Conservation (phyloP, 225 moss, liverwort and hornwort genomes). For the Polytrichum commune region DNA sequence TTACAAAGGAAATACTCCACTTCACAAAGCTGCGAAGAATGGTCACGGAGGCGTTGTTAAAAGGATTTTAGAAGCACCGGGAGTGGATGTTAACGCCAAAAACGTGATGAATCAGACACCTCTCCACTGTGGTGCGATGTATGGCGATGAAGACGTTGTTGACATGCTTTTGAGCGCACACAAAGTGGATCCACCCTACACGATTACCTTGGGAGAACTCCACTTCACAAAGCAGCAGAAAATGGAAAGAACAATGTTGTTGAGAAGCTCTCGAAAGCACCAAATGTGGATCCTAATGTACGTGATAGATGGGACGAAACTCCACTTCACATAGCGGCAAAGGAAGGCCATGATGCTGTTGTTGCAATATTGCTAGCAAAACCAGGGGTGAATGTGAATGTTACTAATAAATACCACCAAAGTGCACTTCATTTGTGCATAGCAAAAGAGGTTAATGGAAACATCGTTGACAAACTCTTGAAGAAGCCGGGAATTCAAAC, state of each 20-base stretch:
- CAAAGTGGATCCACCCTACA: not conserved
- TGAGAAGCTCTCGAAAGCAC: not conserved
- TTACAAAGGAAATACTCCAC: not conserved
- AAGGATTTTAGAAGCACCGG: not conserved
- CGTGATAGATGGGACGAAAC: not conserved
- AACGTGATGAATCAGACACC: not conserved
- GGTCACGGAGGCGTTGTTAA: not conserved
- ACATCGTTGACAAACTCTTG: no score
- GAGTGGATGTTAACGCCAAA: not conserved
- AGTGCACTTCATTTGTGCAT: not conserved
- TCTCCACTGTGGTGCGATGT: not conserved
- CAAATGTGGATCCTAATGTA: not conserved
- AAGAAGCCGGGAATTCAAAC: no score
- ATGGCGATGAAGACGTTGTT: not conserved
- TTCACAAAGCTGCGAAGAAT: slow-evolving; percentile 1
- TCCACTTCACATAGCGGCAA: not conserved
- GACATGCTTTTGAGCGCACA: not conserved
- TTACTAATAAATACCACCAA: not conserved
- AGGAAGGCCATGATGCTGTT: not conserved
- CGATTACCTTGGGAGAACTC: not conserved
- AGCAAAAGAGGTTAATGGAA: no score
- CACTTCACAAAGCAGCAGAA: slow-evolving; percentile 3
- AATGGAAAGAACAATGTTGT: not conserved
- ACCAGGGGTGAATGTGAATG: not conserved
- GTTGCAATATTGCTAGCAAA: not conserved